Evolutionary conservation across 345 rosid species (phyloP).

Genomic region (Eucalyptus pauciflora): DNA sequence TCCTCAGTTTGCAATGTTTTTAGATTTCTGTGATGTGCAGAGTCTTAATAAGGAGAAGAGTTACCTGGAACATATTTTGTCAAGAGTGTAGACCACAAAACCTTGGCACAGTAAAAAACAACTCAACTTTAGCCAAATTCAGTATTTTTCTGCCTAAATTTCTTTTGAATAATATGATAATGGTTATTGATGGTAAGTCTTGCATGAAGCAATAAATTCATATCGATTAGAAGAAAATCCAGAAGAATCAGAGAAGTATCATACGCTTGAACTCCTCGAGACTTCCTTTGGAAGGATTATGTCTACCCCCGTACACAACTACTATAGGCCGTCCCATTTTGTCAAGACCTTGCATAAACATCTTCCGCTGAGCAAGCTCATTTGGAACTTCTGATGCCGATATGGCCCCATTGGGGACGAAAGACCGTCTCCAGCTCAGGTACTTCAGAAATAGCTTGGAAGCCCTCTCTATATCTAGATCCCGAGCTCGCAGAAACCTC

Average conservation of each 20-base stretch:
- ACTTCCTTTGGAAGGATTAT: constrained; percentile 49
- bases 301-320: constrained; percentile 46
- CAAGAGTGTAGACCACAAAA: constrained; percentile 54
- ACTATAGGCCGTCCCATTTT: constrained; percentile 61
- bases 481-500: constrained; percentile 83
- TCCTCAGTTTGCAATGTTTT: neutral
- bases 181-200: neutral
- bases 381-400: constrained; percentile 39
- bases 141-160: neutral
- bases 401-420: constrained; percentile 49
- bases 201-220: neutral
- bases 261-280: constrained; percentile 76
- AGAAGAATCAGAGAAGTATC: neutral
- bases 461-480: constrained; percentile 81
- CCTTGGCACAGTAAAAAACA: constrained; percentile 17
- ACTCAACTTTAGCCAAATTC: neutral
- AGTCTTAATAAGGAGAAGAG: neutral
- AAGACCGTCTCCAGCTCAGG: constrained; percentile 51
- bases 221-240: neutral
- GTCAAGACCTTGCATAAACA: constrained; percentile 70
- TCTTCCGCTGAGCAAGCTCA: constrained; percentile 55
- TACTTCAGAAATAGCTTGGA: constrained; percentile 57
- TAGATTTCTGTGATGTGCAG: neutral
- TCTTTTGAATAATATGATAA: neutral
- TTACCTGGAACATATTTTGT: constrained; percentile 64